These are phyloP conservation scores for Monascus ruber DNA, from an alignment of 2,329 filamentous ascomycete species.

Conservation along the genomic window DNA sequence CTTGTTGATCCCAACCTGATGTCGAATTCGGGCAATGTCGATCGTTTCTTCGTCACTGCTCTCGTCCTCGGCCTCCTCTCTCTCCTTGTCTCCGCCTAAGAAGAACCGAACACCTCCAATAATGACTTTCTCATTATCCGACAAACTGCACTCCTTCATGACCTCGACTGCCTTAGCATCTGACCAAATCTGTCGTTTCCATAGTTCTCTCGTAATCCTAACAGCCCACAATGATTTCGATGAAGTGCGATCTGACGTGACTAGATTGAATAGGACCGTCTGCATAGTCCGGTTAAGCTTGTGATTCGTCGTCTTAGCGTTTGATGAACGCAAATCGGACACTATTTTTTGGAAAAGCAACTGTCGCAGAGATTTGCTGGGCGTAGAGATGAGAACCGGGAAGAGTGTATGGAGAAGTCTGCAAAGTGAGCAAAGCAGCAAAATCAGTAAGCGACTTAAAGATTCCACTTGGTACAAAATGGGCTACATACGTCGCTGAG, in stretches of 20 bases:
- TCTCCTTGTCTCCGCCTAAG: constrained; percentile 87
- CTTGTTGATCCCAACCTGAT: constrained; percentile 87
- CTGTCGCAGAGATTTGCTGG: constrained; percentile 76
- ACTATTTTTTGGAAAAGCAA: constrained; percentile 85
- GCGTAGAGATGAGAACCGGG: constrained; percentile 81
- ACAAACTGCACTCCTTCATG: constrained; percentile 86
- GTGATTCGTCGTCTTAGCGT: constrained; percentile 81
- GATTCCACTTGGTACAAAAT: neutral
- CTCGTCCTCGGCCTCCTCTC: constrained; percentile 84
- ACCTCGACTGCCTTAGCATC: constrained; percentile 93
- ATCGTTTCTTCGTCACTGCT: constrained; percentile 65
- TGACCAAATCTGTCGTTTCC: constrained; percentile 93
- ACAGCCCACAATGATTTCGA: constrained; percentile 90
- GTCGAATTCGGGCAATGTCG: constrained; percentile 70
- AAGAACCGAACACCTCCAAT: constrained; percentile 86
- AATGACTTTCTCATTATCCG: constrained; percentile 87
- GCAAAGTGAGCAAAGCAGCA: constrained; percentile 1
- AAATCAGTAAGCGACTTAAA: neutral
- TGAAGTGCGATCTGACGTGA: constrained; percentile 74
- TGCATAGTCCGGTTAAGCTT: constrained; percentile 87
- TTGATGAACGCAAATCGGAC: constrained; percentile 77
- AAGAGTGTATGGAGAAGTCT: constrained; percentile 80
- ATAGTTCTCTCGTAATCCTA: constrained; percentile 87
- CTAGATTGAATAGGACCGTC: constrained; percentile 81
- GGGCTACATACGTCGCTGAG: constrained; percentile 49